phyloP scores from a whole-genome alignment of 169 alveolate genomes.

The Ichthyophthirius multifiliis region DNA sequence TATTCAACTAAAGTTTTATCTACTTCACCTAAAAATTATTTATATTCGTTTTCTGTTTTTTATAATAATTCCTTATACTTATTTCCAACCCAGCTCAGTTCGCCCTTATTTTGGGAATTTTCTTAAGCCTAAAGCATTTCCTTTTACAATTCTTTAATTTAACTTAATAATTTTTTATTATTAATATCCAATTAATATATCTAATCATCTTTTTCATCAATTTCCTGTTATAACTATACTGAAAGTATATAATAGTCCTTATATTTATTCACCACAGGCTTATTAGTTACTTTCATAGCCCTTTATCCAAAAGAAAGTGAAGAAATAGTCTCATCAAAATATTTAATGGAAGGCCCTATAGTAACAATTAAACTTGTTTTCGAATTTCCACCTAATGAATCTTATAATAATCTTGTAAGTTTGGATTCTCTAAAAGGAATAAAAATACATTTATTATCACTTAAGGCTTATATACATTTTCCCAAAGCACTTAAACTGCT shows the following conservation, averaged over 20 bases:
- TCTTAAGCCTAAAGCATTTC: background rate
- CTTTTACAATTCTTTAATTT: background rate
- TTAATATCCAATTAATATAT: conserved; percentile 30
- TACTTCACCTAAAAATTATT: conserved; percentile 31
- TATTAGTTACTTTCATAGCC: conserved; percentile 82
- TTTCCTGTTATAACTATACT: conserved; percentile 57
- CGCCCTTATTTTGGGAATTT: background rate
- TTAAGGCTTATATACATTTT: conserved; percentile 78
- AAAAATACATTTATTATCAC: conserved; percentile 48
- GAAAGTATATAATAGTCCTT: conserved; percentile 60
- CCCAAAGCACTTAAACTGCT: conserved; percentile 79
- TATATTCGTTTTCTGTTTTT: conserved; percentile 32
- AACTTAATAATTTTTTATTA: background rate
- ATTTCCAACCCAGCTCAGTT: background rate
- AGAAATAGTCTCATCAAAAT: conserved; percentile 75
- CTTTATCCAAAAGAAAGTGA: conserved; percentile 75
- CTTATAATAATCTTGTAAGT: conserved; percentile 62
- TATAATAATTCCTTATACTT: background rate
- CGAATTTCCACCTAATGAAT: conserved; percentile 77
- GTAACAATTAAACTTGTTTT: conserved; percentile 81
- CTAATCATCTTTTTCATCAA: conserved; percentile 49
- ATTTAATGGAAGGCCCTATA: conserved; percentile 73
- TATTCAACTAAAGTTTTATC: conserved; percentile 33
- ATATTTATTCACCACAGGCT: conserved; percentile 72
- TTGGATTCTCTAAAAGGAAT: conserved; percentile 82